Base-by-base conservation (phyloP, 78 protist genomes). In the Dictyostelium firmibasis region DNA sequence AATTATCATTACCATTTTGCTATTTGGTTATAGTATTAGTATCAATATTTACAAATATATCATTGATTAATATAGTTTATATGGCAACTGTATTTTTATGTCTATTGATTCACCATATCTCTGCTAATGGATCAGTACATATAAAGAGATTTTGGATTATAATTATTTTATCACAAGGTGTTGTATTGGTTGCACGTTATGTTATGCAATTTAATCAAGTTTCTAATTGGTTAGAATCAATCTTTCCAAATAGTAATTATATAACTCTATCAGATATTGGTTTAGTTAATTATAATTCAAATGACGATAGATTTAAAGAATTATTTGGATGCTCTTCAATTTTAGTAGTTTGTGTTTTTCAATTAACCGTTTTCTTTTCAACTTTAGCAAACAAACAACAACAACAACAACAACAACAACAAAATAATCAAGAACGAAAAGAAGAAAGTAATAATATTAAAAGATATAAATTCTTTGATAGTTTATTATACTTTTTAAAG, bases 1-100 rank as follows among this genome's bases (percentile, higher is more conserved):
- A 78, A 38, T 60, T 79, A 38, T 69, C 94, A 16, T 33, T 89
- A 25, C 86, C 94, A 25, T 29, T 89, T 9, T 89, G 94, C 50
- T 89, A 89, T 35, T 62, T 89, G 6, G 87, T 89, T 0, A 89
- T 81, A n/a, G 87, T 81, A 20, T 8, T 89, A 13, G 94, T 89
- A 5, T 31, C 57, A 31, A 31, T 70, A 10, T 89, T 89, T 13
- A 69, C 85, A 11, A 38, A n/a, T 27, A 47, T 43, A 3, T 89
- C 94, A 31, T 44, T 89, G 36, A 81, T 89, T 11, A 62, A 57
- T 23, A 69, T 89, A 1, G 31, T 67, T 6, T 89, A 78, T 29
- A 89, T 89, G 94, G 83, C 94, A 29, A 81, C 94, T 0, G 87
- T 89, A 7, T 89, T 89, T 35, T 23, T 81, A 5, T 89, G 94